phyloP scores from a whole-genome alignment of 2,329 filamentous ascomycete species.

The Pseudogymnoascus sp. region DNA sequence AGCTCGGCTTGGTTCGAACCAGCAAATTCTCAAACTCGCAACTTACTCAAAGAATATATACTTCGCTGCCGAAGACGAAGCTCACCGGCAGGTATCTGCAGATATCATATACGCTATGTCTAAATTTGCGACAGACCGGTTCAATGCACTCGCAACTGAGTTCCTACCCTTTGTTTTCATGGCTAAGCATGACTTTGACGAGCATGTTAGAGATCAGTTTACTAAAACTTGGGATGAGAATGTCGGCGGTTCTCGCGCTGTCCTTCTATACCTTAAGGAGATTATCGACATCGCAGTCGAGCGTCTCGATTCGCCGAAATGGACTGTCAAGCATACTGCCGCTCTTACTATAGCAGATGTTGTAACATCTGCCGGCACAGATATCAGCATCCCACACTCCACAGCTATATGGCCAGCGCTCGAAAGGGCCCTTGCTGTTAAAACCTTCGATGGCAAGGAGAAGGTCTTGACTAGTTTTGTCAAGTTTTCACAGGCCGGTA shows the following conservation, averaged over 20 bases:
- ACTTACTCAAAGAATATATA: slow-evolving; percentile 59
- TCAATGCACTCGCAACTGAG: slow-evolving; percentile 64
- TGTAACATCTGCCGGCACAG: slow-evolving; percentile 56
- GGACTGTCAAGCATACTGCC: slow-evolving; percentile 83
- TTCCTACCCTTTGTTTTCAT: slow-evolving; percentile 85
- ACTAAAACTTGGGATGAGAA: slow-evolving; percentile 83
- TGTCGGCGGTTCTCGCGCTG: slow-evolving; percentile 74
- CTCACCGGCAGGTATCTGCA: slow-evolving; percentile 64
- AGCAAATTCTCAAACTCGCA: slow-evolving; percentile 44
- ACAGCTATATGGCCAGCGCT: slow-evolving; percentile 71
- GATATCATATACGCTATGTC: slow-evolving; percentile 78
- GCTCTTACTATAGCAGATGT: slow-evolving; percentile 73
- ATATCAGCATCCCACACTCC: slow-evolving; percentile 53
- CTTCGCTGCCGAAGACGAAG: slow-evolving; percentile 71
- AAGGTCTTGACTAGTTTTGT: slow-evolving; percentile 72
- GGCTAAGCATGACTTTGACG: slow-evolving; percentile 75
- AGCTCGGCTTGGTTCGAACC: slow-evolving; percentile 49
- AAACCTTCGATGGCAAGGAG: slow-evolving; percentile 92
- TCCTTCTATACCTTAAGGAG: slow-evolving; percentile 76
- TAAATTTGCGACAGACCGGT: slow-evolving; percentile 82
- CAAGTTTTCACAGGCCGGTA: slow-evolving; percentile 61
- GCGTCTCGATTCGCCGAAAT: slow-evolving; percentile 71
- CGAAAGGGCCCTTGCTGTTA: slow-evolving; percentile 73
- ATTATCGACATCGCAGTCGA: slow-evolving; percentile 61
- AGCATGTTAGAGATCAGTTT: slow-evolving; percentile 72